phyloP scores from a whole-genome alignment of 2,329 filamentous ascomycete species.

The Daldinia sp. region DNA sequence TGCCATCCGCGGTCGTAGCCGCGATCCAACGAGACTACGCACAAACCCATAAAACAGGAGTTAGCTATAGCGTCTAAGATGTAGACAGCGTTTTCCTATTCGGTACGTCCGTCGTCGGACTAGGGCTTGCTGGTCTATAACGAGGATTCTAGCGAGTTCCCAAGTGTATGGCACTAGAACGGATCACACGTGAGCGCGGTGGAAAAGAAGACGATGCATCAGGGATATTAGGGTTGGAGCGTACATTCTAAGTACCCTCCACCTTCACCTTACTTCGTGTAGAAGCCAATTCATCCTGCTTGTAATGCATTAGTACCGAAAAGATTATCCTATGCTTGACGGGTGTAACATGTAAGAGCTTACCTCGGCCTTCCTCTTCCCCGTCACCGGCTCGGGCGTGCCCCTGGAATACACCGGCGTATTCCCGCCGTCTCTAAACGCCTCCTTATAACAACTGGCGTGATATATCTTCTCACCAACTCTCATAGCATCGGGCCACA shows the following conservation, averaged over 20 bases:
- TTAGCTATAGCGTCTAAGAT: neutral
- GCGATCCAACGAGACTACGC: neutral
- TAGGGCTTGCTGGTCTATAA: neutral
- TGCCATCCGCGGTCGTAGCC: neutral
- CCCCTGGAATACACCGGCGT: slow-evolving; percentile 52
- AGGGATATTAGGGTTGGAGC: neutral
- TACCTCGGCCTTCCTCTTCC: slow-evolving; percentile 79
- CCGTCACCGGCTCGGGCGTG: slow-evolving; percentile 72
- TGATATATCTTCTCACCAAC: slow-evolving; percentile 86
- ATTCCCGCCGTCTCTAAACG: slow-evolving; percentile 69
- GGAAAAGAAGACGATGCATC: neutral
- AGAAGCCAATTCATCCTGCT: slow-evolving; percentile 47
- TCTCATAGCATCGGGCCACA: slow-evolving; percentile 89
- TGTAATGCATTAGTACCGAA: slow-evolving; percentile 37
- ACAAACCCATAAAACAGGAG: neutral
- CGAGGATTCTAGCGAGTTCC: neutral
- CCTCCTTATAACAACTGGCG: slow-evolving; percentile 86
- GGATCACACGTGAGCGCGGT: neutral
- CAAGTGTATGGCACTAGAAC: neutral
- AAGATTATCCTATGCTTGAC: neutral
- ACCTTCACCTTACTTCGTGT: slow-evolving; percentile 44
- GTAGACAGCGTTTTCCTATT: neutral
- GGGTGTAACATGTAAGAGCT: slow-evolving; percentile 39
- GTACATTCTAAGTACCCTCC: slow-evolving; percentile 37
- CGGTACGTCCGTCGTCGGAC: slow-evolving; percentile 4